phyloP scores from a whole-genome alignment of 768 basidiomycete species.

The Boletus sp. region DNA sequence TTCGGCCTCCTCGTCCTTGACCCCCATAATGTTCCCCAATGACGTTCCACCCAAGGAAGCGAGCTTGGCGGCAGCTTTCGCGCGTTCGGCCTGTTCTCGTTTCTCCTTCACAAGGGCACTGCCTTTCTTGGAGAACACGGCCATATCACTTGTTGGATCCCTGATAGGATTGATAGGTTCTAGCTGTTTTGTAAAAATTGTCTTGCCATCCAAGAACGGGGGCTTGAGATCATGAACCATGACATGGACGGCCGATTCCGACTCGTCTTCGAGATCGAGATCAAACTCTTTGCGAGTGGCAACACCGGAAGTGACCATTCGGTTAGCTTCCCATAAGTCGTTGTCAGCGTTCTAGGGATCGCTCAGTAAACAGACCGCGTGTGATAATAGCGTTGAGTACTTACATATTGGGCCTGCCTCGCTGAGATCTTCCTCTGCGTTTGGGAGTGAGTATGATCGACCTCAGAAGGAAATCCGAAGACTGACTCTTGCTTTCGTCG shows the following conservation, averaged over 20 bases:
- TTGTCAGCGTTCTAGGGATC: constrained; percentile 85
- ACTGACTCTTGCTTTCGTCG: constrained; percentile 69
- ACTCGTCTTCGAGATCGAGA: constrained; percentile 94
- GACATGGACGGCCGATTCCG: constrained; percentile 94
- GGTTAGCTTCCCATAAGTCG: constrained; percentile 97
- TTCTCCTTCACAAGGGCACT: constrained; percentile 92
- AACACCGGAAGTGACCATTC: constrained; percentile 95
- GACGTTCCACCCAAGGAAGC: constrained; percentile 89
- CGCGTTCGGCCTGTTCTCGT: constrained; percentile 92
- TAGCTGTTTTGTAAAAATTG: constrained; percentile 93
- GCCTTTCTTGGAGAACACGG: constrained; percentile 96
- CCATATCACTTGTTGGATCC: constrained; percentile 92
- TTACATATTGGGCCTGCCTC: constrained; percentile 91
- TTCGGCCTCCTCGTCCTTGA: constrained; percentile 90
- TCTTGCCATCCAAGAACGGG: constrained; percentile 95
- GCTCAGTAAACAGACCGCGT: constrained; percentile 14
- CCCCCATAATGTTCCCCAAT: constrained; percentile 97
- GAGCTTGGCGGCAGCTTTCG: constrained; percentile 94
- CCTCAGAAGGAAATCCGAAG: neutral
- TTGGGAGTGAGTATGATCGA: constrained; percentile 15
- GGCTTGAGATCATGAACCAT: constrained; percentile 97
- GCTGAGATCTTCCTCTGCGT: constrained; percentile 84
- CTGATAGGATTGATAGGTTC: constrained; percentile 97
- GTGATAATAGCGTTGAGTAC: constrained; percentile 26
- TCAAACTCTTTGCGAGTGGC: constrained; percentile 85